Percentiles rank a stretch among this genome's conserved stretches.
These are phyloP conservation scores for Xylariomycetidae sp. DNA, from an alignment of 2,329 filamentous ascomycete genomes.

Conservation along the genomic window DNA sequence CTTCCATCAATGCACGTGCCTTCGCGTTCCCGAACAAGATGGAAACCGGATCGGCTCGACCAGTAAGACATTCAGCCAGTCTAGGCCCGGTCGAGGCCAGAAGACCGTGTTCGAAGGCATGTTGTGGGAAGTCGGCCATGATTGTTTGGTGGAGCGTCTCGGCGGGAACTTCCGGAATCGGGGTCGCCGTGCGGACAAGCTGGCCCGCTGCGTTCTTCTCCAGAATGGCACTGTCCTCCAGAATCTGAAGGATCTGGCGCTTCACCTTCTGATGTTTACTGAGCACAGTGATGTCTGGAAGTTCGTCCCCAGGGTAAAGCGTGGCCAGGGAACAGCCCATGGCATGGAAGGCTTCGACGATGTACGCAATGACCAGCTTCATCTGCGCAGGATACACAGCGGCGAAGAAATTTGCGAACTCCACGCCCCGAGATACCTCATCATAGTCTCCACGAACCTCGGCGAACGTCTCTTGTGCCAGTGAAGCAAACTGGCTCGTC, in stretches of 20 bases:
- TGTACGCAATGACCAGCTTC: constrained; percentile 26
- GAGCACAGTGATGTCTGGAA: constrained; percentile 9
- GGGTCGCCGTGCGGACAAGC: constrained; percentile 2
- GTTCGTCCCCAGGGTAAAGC: constrained; percentile 12
- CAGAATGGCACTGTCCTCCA: constrained; percentile 10
- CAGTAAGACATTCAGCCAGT: constrained; percentile 1
- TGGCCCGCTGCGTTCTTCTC: constrained; percentile 19
- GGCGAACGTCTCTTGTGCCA: background rate
- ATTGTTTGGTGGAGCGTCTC: background rate
- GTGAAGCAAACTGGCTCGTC: too few relatives aligned
- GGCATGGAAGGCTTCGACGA: constrained; percentile 24
- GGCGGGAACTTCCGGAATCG: background rate
- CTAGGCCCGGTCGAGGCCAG: background rate
- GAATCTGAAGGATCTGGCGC: constrained; percentile 3
- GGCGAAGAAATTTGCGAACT: constrained; percentile 18
- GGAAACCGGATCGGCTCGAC: constrained; percentile 1
- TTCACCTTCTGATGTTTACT: constrained; percentile 3
- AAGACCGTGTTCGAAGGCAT: background rate
- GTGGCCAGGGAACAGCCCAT: constrained; percentile 21
- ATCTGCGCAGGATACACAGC: constrained; percentile 23
- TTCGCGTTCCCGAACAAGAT: constrained; percentile 21
- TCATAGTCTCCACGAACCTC: background rate
- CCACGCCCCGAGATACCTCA: background rate
- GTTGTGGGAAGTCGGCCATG: background rate
- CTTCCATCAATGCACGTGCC: constrained; percentile 4